Evolutionary conservation across 1,284 basidiomycete species (phyloP), one percentile per base, ranked within the genome.

Genomic region (Sanghuangporus weigelae): DNA sequence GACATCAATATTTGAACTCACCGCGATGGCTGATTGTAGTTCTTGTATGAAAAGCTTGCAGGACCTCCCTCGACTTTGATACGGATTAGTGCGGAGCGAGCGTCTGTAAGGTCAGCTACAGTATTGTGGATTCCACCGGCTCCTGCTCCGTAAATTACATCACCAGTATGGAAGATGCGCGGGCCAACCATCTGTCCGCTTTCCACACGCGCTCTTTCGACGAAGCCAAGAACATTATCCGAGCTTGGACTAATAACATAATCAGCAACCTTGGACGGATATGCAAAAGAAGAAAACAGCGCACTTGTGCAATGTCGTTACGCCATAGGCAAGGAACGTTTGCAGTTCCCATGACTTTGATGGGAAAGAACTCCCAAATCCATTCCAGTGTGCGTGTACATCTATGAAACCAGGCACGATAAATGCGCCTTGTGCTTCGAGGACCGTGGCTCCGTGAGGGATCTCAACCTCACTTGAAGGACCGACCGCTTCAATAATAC

Each of bases 281-380:
- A 59, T 21, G 23, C 12, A 44, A 59, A 14, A 31, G 16, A 14
- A 35, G n/a, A 35, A 16, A 12, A 40, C 36, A 14, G 72, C 79
- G 60, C 68, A 90, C 87, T 90, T 90, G 77, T 90, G 89, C 63
- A 90, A 69, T 1, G 88, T 89, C 0, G 88, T 90, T 7, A 90
- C 81, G n/a, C 88, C 88, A 68, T 89, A 89, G 0, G 88, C 85
- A 36, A 90, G 79, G 80, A 90, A 89, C 0, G 86, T 82, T 70
- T 87, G 80, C 75, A 87, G 77, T 68, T 90, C 87, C 87, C 88
- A 90, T 2, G 87, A 88, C 56, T 78, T 79, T 3, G 86, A 78
- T 0, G 88, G 87, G 68, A 83, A 81, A 40, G 76, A 75, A 38
- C 76, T 78, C 0, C 53, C 66, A 63, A 81, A 82, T 0, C 85